Evolutionary conservation across 2,329 filamentous ascomycete genomes (phyloP).

Genomic region (Xylaria sp.): DNA sequence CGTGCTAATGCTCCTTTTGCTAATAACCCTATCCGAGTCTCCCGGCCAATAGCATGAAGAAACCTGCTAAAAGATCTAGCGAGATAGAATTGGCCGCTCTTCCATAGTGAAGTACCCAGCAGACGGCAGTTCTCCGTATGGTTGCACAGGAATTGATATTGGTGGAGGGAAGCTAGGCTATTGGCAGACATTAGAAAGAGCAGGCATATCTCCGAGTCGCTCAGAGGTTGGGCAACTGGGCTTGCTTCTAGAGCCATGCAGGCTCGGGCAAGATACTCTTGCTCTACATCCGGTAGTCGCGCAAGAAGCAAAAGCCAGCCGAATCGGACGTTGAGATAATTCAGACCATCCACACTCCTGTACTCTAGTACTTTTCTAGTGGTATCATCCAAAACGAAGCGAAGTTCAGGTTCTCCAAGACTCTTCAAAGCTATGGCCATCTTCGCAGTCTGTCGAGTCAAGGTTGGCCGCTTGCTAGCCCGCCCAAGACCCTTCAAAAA

Average conservation of each 20-base stretch:
- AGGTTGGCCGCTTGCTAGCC: not conserved
- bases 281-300: constrained; percentile 43
- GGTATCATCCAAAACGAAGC: constrained; percentile 40
- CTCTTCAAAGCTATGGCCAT: constrained; percentile 40
- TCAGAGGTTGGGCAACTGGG: constrained; percentile 32
- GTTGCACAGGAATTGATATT: constrained; percentile 20
- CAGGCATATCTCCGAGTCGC: constrained; percentile 41
- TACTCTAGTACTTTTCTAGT: constrained; percentile 37
- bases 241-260: constrained; percentile 44
- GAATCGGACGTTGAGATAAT: constrained; percentile 39
- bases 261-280: constrained; percentile 37
- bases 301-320: constrained; percentile 47
- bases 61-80: constrained; percentile 40
- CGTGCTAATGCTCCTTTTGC: constrained; percentile 31
- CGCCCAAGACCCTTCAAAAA: constrained; percentile 37
- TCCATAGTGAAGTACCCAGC: constrained; percentile 41
- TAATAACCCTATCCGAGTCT: constrained; percentile 41
- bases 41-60: constrained; percentile 44
- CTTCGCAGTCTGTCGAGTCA: constrained; percentile 43
- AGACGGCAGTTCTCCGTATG: constrained; percentile 14
- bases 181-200: constrained; percentile 44
- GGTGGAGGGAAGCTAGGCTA: constrained; percentile 33
- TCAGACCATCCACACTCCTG: constrained; percentile 16
- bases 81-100: constrained; percentile 38
- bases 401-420: constrained; percentile 38